Percentiles rank a stretch among this genome's conserved stretches.
phyloP scores from a whole-genome alignment of 139 green algal genomes.

The Chlorella vulgaris region DNA sequence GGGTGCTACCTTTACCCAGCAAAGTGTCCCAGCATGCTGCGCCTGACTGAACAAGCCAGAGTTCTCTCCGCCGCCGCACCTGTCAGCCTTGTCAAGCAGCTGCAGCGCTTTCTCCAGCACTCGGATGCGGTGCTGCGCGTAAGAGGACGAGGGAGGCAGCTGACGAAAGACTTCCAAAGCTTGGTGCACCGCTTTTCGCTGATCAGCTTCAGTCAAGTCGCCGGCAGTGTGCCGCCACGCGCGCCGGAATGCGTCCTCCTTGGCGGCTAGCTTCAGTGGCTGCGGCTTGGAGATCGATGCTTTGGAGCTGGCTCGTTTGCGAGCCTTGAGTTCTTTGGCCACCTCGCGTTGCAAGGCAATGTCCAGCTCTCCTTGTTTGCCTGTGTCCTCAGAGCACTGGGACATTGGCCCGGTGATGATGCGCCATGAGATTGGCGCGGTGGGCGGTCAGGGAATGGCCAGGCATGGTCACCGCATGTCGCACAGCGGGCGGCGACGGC shows the following conservation, averaged over 20 bases:
- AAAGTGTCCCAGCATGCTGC: too few relatives aligned
- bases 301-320: neutral
- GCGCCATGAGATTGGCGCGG: neutral
- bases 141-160: constrained; percentile 23
- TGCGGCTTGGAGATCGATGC: neutral
- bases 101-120: constrained; percentile 40
- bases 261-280: constrained; percentile 10
- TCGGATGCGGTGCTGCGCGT: constrained; percentile 41
- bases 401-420: neutral
- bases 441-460: too few relatives aligned
- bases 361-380: neutral
- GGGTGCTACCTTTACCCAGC: too few relatives aligned
- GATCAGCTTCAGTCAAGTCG: constrained; percentile 26
- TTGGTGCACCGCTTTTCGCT: constrained; percentile 17
- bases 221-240: constrained; percentile 13
- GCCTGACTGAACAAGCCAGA: too few relatives aligned
- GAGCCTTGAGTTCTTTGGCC: constrained; percentile 2
- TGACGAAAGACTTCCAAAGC: constrained; percentile 17
- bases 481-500: too few relatives aligned
- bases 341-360: neutral
- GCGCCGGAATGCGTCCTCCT: neutral
- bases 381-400: neutral
- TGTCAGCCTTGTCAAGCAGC: constrained; percentile 32
- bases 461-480: too few relatives aligned
- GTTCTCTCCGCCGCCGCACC: neutral